Evolutionary conservation across 108 stramenopile species (phyloP).

Genomic region (Fragilariopsis cylindrus): DNA sequence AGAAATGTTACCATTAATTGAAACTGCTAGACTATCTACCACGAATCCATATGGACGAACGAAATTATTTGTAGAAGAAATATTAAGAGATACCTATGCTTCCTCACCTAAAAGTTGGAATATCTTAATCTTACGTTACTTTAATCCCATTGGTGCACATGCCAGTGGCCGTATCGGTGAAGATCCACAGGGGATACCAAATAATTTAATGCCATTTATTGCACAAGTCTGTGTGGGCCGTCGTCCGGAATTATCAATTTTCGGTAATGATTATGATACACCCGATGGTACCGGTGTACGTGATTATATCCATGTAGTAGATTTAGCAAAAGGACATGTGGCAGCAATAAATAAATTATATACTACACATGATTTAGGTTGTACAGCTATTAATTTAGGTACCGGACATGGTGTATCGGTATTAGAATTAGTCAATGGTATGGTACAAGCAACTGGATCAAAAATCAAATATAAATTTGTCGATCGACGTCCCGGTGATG

Average conservation of each 20-base stretch:
- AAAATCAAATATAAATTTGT: conserved; percentile 88
- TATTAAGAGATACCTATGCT: conserved; percentile 88
- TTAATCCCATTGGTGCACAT: conserved; percentile 99
- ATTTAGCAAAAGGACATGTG: conserved; percentile 96
- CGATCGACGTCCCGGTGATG: conserved; percentile 92
- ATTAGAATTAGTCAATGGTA: conserved; percentile 92
- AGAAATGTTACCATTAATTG: conserved; percentile 85
- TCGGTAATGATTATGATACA: conserved; percentile 98
- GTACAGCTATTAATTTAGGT: conserved; percentile 94
- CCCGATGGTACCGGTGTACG: conserved; percentile 96
- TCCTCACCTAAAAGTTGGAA: conserved; percentile 58
- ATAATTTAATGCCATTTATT: conserved; percentile 98
- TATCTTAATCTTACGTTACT: conserved; percentile 93
- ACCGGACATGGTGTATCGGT: conserved; percentile 95
- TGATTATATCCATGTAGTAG: conserved; percentile 99
- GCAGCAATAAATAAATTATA: conserved; percentile 90
- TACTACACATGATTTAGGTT: conserved; percentile 56
- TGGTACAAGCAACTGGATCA: conserved; percentile 88
- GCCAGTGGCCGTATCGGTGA: conserved; percentile 95
- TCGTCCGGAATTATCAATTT: conserved; percentile 89
- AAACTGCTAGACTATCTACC: conserved; percentile 71
- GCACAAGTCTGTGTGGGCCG: conserved; percentile 93
- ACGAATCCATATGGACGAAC: conserved; percentile 99
- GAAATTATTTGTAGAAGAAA: conserved; percentile 98
- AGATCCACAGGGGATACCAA: conserved; percentile 97